phyloP scores from a whole-genome alignment of 2,329 filamentous ascomycete genomes.

The Tolypocladium capitatum region DNA sequence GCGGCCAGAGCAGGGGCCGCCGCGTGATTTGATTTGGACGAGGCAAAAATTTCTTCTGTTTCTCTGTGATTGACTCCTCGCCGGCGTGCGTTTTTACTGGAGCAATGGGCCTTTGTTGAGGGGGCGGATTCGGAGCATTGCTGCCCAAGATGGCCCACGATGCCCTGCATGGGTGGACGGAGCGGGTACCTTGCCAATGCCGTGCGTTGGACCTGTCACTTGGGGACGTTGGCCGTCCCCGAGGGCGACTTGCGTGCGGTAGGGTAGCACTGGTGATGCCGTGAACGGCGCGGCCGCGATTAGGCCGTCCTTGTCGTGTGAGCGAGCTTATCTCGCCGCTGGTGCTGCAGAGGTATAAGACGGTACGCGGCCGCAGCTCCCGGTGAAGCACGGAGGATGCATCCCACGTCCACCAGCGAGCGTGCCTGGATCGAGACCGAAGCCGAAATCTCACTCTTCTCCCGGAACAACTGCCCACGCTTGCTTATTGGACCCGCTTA shows the following conservation, averaged over 20 bases:
- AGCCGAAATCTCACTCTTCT: not conserved
- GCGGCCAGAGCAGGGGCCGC: not conserved
- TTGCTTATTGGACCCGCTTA: not conserved
- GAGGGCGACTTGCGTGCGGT: not conserved
- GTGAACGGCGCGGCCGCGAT: not conserved
- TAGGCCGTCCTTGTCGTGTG: not conserved
- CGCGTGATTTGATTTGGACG: not conserved
- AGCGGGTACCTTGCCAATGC: not conserved
- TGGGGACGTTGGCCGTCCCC: not conserved
- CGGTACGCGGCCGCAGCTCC: not conserved
- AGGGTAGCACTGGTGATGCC: not conserved
- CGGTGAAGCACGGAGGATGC: not conserved
- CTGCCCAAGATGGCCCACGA: conserved; percentile 2
- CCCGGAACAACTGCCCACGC: not conserved
- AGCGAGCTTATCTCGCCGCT: not conserved
- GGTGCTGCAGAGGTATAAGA: not conserved
- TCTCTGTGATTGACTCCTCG: not conserved
- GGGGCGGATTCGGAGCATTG: conserved; percentile 1
- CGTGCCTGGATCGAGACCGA: not conserved
- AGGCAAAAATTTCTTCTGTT: not conserved
- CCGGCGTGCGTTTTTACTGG: not conserved
- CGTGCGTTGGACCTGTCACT: not conserved
- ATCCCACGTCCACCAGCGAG: not conserved
- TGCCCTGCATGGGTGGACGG: not conserved
- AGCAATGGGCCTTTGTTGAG: not conserved